Evolutionary conservation across 305 asterid genomes (phyloP).

Genomic region (Ilex paraguariensis): DNA sequence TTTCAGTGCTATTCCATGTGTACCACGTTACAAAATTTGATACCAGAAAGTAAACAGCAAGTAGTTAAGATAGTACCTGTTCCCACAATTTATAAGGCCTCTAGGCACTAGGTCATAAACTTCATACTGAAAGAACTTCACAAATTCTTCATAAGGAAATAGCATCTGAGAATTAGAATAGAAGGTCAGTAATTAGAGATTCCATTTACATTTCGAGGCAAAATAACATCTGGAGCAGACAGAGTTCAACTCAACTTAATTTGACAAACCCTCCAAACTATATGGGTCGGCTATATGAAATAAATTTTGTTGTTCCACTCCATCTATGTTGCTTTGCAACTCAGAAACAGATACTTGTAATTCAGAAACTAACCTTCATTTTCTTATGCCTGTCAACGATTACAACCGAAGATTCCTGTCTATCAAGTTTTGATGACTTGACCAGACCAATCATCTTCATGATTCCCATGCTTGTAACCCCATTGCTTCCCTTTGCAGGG

Average conservation of each 20-base stretch:
- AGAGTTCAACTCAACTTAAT: background rate
- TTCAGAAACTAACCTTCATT: constrained; percentile 43
- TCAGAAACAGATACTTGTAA: constrained; percentile 2
- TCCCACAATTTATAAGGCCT: constrained; percentile 82
- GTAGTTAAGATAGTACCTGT: constrained; percentile 44
- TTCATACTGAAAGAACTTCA: constrained; percentile 64
- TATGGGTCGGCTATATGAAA: background rate
- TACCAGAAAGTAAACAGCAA: constrained; percentile 1
- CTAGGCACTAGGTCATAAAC: constrained; percentile 50
- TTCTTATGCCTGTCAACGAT: constrained; percentile 37
- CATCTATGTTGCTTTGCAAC: background rate
- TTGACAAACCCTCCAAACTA: background rate
- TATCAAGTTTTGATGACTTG: constrained; percentile 42
- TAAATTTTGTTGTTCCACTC: background rate
- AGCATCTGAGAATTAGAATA: constrained; percentile 54
- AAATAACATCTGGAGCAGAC: constrained; percentile 3
- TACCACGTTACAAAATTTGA: no score
- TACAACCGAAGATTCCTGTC: constrained; percentile 34
- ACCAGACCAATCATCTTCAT: constrained; percentile 45
- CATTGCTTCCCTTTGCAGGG: constrained; percentile 39
- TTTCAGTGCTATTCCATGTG: no score
- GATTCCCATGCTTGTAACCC: constrained; percentile 35
- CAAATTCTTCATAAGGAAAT: constrained; percentile 82
- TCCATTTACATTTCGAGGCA: constrained; percentile 6
- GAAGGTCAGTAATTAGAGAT: constrained; percentile 13